phyloP scores from a whole-genome alignment of 495 filamentous ascomycete genomes.

The Hypoxylon cercidicola region DNA sequence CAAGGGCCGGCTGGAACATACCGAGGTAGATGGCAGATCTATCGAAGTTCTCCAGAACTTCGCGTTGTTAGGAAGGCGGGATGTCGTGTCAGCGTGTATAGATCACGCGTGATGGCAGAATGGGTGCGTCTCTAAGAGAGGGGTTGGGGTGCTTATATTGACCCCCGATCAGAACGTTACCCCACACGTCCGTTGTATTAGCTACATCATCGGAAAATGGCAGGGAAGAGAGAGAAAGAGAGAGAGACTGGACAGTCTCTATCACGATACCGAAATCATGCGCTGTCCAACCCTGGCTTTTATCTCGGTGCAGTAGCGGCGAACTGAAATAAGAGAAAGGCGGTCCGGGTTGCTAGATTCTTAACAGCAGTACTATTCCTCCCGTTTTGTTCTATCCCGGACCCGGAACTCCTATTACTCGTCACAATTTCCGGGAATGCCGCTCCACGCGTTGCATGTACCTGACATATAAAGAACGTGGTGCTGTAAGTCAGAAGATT shows the following conservation, averaged over 20 bases:
- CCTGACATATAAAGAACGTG: constrained; percentile 43
- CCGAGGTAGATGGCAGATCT: constrained; percentile 31
- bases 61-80: constrained; percentile 9
- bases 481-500: constrained; percentile 39
- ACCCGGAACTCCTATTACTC: constrained; percentile 32
- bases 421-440: constrained; percentile 36
- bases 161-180: constrained; percentile 7
- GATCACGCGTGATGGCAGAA: constrained; percentile 25
- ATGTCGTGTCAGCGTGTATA: constrained; percentile 24
- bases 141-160: constrained; percentile 35
- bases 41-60: constrained; percentile 17
- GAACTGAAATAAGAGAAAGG: constrained; percentile 25
- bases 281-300: constrained; percentile 30
- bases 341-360: constrained; percentile 25
- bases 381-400: too few relatives aligned
- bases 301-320: constrained; percentile 24
- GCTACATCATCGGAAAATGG: constrained; percentile 31
- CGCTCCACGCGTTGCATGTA: constrained; percentile 40
- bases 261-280: constrained; percentile 15
- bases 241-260: too few relatives aligned
- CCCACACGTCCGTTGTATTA: constrained; percentile 11
- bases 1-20: constrained; percentile 25
- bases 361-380: constrained; percentile 34
- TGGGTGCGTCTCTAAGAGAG: neutral
- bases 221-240: constrained; percentile 10